These are phyloP conservation scores for Apiospora marii DNA, from an alignment of 2,329 filamentous ascomycete genomes.

Conservation along the genomic window DNA sequence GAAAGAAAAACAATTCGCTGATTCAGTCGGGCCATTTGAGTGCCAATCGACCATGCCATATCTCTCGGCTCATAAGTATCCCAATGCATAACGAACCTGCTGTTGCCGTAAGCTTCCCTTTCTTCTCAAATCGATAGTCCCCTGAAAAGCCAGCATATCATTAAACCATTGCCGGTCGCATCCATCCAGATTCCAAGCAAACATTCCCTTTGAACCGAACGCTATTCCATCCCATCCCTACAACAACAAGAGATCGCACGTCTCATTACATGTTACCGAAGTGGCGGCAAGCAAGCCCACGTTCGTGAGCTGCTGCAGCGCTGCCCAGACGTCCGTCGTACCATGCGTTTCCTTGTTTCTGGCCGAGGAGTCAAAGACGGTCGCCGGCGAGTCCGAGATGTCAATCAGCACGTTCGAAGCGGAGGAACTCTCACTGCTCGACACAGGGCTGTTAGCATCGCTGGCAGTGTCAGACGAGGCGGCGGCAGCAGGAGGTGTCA, in stretches of 20 bases:
- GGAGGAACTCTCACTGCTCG: neutral
- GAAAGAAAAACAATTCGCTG: neutral
- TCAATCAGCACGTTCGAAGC: neutral
- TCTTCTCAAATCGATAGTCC: no score
- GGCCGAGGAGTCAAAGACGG: neutral
- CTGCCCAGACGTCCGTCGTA: neutral
- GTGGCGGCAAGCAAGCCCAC: neutral
- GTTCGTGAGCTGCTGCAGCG: constrained; percentile 9
- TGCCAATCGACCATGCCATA: neutral
- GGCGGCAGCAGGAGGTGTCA: neutral
- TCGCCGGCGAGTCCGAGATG: neutral
- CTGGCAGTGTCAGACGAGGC: neutral
- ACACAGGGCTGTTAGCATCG: neutral
- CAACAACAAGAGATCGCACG: neutral
- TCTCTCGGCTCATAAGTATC: neutral
- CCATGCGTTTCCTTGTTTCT: neutral
- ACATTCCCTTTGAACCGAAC: neutral
- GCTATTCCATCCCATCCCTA: neutral
- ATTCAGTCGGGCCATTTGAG: neutral
- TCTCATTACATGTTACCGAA: neutral
- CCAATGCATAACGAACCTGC: no score
- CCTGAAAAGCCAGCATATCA: no score
- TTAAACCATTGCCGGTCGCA: no score
- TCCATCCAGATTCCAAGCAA: neutral
- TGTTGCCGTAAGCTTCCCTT: no score